A percentile compares a stretch with the other conserved stretches of the same genome.
These are phyloP conservation scores for Akanthomyces muscarius DNA, from an alignment of 2,329 filamentous ascomycete genomes.

Conservation along the genomic window DNA sequence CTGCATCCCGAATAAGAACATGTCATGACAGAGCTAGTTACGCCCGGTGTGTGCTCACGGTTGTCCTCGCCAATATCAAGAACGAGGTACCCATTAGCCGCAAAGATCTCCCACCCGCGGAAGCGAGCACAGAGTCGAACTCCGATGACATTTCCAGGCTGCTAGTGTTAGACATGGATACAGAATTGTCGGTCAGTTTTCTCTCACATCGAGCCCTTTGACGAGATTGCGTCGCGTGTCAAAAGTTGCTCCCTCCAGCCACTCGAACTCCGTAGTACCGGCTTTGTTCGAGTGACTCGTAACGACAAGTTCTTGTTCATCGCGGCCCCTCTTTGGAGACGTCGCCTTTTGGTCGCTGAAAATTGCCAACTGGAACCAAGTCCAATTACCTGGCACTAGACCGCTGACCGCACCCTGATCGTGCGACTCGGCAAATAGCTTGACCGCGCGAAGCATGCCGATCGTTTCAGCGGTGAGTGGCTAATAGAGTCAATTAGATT, in stretches of 20 bases:
- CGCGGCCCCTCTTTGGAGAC: not conserved
- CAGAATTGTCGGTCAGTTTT: not conserved
- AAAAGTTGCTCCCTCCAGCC: conserved; percentile 13
- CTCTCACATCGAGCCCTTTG: conserved; percentile 10
- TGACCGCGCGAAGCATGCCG: conserved; percentile 4
- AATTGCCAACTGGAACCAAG: conserved; percentile 19
- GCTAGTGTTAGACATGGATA: not conserved
- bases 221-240: conserved; percentile 13
- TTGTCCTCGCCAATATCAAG: conserved; percentile 16
- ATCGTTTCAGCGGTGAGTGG: not conserved
- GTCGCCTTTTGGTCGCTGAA: conserved; percentile 1
- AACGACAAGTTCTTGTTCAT: conserved; percentile 9
- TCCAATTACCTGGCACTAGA: conserved; percentile 16
- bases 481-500: not conserved
- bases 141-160: conserved; percentile 18
- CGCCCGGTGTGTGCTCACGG: not conserved
- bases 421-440: conserved; percentile 18
- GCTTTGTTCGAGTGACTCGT: conserved; percentile 15
- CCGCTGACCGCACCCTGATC: conserved; percentile 15
- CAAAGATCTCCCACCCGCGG: conserved; percentile 10
- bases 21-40: too few species aligned
- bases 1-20: not conserved
- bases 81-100: conserved; percentile 10
- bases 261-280: not conserved
- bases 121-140: conserved; percentile 19